Base-by-base conservation (phyloP, 73 alveolate genomes). In the Paramecium tetraurelia region DNA sequence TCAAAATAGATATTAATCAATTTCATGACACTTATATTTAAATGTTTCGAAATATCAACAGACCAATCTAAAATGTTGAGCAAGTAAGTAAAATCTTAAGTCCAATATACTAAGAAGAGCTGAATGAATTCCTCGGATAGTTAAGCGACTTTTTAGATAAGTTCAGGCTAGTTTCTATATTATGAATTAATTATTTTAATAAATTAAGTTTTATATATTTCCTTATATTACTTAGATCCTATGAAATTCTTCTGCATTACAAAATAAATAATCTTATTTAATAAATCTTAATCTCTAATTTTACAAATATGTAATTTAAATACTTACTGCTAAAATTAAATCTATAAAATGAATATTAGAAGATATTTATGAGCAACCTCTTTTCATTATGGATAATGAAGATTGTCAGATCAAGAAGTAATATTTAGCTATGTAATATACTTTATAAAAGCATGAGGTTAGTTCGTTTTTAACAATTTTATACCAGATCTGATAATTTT, bases 71-170 rank as follows among this genome's bases (percentile, higher is more conserved):
- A 70, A 33, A 70, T 29, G 86, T 70, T 70, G 57, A 70, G 27
- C 31, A 70, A 29, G 40, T 72, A 29, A 43, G 86, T 12, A 72
- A n/a, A 72, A 72, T 72, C 16, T 72, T 72, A 72, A 72, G 86
- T 72, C 86, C 86, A 35, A 72, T 72, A 72, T 72, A 20, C 16
- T 36, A n/a, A 72, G 59, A 72, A 0, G 86, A 33, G 21, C 24
- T 72, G 11, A 72, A 72, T 18, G 86, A 72, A 36, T 72, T 72
- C 20, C 86, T 72, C 3, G 33, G 59, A 16, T 72, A 35, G 10
- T 33, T 72, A 27, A 18, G 33, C 3, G 29, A 72, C 7, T 33
- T 72, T 38, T 72, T 72, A 35, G 86, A 72, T 35, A 72, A 72
- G 20, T 72, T 72, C 20, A 36, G 59, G 21, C 40, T 36, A 36